Percentiles rank a stretch among this genome's conserved stretches.
These are phyloP conservation scores for Xylaria nigripes DNA, from an alignment of 495 filamentous ascomycete genomes.

Conservation along the genomic window DNA sequence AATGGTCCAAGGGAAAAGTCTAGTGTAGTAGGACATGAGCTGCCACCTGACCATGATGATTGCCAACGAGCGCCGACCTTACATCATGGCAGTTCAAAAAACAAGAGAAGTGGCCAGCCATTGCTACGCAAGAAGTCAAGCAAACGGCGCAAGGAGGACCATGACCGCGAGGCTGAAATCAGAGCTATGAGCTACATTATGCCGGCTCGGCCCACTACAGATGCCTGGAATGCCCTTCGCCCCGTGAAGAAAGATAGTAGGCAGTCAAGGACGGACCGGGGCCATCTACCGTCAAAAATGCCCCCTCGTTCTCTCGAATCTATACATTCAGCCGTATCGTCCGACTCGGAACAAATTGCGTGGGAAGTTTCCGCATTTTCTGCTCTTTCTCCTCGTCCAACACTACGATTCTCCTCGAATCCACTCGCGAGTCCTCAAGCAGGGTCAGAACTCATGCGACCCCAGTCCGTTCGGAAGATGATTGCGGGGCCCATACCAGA, in stretches of 20 bases:
- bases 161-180: slow-evolving; percentile 75
- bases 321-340: slow-evolving; percentile 62
- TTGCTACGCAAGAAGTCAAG: slow-evolving; percentile 62
- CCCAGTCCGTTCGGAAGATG: slow-evolving; percentile 36
- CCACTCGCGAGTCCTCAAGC: slow-evolving; percentile 37
- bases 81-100: slow-evolving; percentile 36
- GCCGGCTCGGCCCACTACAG: slow-evolving; percentile 51
- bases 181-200: slow-evolving; percentile 69
- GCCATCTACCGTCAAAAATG: slow-evolving; percentile 58
- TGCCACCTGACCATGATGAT: slow-evolving; percentile 27
- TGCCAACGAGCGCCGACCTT: slow-evolving; percentile 54
- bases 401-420: slow-evolving; percentile 62
- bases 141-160: slow-evolving; percentile 67
- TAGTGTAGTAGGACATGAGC: slow-evolving; percentile 19
- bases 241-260: slow-evolving; percentile 57
- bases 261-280: slow-evolving; percentile 47
- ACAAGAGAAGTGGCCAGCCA: slow-evolving; percentile 47
- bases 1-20: slow-evolving; percentile 22
- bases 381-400: slow-evolving; percentile 69
- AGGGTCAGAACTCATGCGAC: slow-evolving; percentile 20
- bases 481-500: slow-evolving; percentile 47
- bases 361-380: slow-evolving; percentile 70
- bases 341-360: slow-evolving; percentile 57
- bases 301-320: slow-evolving; percentile 67
- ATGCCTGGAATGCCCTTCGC: slow-evolving; percentile 39